A percentile compares a stretch with the other conserved stretches of the same genome.
phyloP scores from a whole-genome alignment of 2,329 filamentous ascomycete species.

The Fusarium sp. region DNA sequence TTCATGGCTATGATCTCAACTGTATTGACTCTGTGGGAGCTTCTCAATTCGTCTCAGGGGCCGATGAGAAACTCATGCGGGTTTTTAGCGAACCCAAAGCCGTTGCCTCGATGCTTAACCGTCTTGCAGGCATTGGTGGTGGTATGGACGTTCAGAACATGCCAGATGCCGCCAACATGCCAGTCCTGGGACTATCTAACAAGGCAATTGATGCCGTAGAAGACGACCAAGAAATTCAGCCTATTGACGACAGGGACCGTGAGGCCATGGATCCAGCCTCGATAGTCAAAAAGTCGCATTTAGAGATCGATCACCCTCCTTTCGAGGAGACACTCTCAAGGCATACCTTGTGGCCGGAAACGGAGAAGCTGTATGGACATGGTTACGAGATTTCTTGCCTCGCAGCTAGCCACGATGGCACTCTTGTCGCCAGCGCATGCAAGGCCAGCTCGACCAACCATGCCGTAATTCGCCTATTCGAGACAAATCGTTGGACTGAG shows the following conservation, averaged over 20 bases:
- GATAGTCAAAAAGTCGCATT: conserved; percentile 65
- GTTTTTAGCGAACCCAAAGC: conserved; percentile 92
- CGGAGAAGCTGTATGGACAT: conserved; percentile 96
- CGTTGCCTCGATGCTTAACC: conserved; percentile 77
- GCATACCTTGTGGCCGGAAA: conserved; percentile 94
- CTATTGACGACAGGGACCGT: conserved; percentile 58
- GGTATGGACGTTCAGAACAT: conserved; percentile 56
- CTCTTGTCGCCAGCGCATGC: conserved; percentile 88
- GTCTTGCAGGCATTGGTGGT: conserved; percentile 69
- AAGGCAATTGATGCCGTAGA: conserved; percentile 78
- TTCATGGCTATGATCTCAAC: conserved; percentile 97
- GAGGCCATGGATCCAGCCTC: conserved; percentile 65
- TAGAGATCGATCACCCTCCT: conserved; percentile 78
- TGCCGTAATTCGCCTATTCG: conserved; percentile 91
- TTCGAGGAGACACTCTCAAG: conserved; percentile 89
- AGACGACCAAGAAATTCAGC: conserved; percentile 57
- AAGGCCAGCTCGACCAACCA: conserved; percentile 93
- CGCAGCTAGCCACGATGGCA: conserved; percentile 78
- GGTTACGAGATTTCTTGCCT: conserved; percentile 95
- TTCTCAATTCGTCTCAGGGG: conserved; percentile 88
- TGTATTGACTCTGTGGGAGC: conserved; percentile 82
- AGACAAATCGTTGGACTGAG: conserved; percentile 88
- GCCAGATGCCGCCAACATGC: conserved; percentile 92
- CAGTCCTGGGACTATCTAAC: conserved; percentile 93
- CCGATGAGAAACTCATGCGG: conserved; percentile 96